Percentiles rank a stretch among this genome's conserved stretches.
Evolutionary conservation across 2,329 filamentous ascomycete species (phyloP).

Genomic region (Fusarium scirpi): DNA sequence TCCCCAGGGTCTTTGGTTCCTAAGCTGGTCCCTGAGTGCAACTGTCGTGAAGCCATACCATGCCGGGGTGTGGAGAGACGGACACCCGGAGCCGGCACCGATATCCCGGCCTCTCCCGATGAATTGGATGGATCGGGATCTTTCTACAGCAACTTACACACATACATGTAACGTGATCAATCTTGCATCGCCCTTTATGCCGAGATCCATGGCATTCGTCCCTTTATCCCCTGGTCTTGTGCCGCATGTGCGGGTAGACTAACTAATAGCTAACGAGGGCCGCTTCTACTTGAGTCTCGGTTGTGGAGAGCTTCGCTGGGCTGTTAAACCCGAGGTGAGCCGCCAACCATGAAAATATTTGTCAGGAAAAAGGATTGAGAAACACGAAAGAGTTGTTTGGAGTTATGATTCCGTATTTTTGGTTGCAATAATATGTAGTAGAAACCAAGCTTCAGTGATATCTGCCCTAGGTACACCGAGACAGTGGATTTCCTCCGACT

Average conservation of each 20-base stretch:
- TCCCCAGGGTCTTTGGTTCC: slow-evolving; percentile 3
- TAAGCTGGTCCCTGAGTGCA: slow-evolving; percentile 6
- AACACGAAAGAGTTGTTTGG: neutral
- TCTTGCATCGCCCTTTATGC: slow-evolving; percentile 23
- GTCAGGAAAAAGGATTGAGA: neutral
- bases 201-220: slow-evolving; percentile 12
- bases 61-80: slow-evolving; percentile 16
- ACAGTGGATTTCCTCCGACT: neutral
- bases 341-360: slow-evolving; percentile 10
- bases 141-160: neutral
- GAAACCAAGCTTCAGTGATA: neutral
- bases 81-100: slow-evolving; percentile 33
- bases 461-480: neutral
- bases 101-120: slow-evolving; percentile 36
- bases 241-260: neutral
- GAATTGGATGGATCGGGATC: slow-evolving; percentile 10
- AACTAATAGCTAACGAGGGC: neutral
- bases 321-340: slow-evolving; percentile 33
- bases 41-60: slow-evolving; percentile 7
- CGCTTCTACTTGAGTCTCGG: neutral
- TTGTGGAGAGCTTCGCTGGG: neutral
- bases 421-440: neutral
- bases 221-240: neutral
- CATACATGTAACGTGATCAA: slow-evolving; percentile 26
- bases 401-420: neutral